These are phyloP conservation scores for Debaryomyces robertsiae DNA, from an alignment of 1,139 yeast genomes.

Conservation along the genomic window DNA sequence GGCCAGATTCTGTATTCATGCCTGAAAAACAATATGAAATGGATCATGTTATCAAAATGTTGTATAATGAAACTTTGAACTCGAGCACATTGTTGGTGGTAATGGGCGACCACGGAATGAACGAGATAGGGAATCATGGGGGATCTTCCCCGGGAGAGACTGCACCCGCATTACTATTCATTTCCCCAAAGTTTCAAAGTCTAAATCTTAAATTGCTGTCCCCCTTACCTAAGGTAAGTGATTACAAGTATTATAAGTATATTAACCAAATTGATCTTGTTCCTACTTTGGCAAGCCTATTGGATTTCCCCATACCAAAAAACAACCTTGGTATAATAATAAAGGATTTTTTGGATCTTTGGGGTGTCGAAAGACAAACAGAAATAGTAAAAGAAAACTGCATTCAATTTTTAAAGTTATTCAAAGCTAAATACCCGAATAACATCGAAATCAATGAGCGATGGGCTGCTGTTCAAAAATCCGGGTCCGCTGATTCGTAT, in stretches of 20 bases:
- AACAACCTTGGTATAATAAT: slow-evolving; percentile 81
- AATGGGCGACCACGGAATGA: slow-evolving; percentile 97
- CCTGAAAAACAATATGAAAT: slow-evolving; percentile 78
- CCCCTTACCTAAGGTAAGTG: slow-evolving; percentile 40
- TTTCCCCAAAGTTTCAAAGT: slow-evolving; percentile 59
- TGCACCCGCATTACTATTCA: slow-evolving; percentile 73
- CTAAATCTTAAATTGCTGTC: slow-evolving; percentile 24
- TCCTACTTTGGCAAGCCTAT: slow-evolving; percentile 74
- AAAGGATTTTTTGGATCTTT: slow-evolving; percentile 55
- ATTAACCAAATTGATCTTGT: slow-evolving; percentile 86
- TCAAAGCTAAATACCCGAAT: slow-evolving; percentile 28
- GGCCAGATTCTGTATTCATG: slow-evolving; percentile 82
- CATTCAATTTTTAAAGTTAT: slow-evolving; percentile 52
- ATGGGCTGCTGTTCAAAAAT: slow-evolving; percentile 18
- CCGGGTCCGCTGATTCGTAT: slow-evolving; percentile 23
- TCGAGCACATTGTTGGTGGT: slow-evolving; percentile 68
- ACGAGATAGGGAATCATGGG: slow-evolving; percentile 91
- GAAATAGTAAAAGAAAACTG: slow-evolving; percentile 60
- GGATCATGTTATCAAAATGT: slow-evolving; percentile 63
- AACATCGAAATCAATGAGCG: slow-evolving; percentile 13
- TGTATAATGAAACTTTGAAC: slow-evolving; percentile 47
- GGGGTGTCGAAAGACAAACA: slow-evolving; percentile 43
- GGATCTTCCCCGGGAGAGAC: slow-evolving; percentile 94
- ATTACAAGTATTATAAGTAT: slow-evolving; percentile 52
- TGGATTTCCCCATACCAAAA: slow-evolving; percentile 82